A percentile compares a stretch with the other conserved stretches of the same genome.
These are phyloP conservation scores for Pseudocercospora musae DNA, from an alignment of 2,329 filamentous ascomycete genomes.

Conservation along the genomic window DNA sequence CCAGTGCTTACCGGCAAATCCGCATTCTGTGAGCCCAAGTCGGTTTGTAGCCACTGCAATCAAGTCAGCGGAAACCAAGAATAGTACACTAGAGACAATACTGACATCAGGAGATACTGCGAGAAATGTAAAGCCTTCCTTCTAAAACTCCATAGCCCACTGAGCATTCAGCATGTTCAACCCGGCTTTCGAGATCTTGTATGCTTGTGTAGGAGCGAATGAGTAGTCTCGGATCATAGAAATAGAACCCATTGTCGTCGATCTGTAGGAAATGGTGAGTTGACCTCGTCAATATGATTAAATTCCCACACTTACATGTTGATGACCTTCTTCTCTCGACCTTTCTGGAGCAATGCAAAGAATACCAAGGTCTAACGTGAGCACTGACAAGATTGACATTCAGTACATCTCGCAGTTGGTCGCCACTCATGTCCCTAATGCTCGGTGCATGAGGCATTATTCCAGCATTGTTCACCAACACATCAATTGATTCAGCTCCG, in stretches of 20 bases:
- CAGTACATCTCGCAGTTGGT: constrained; percentile 4
- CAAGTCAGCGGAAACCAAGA: neutral
- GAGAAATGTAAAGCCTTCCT: constrained; percentile 45
- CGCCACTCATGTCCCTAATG: constrained; percentile 3
- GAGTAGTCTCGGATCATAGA: constrained; percentile 25
- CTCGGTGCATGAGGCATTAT: neutral
- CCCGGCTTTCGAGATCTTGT: constrained; percentile 49
- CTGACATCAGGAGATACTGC: constrained; percentile 47
- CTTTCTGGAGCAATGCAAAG: constrained; percentile 38
- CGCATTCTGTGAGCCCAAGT: constrained; percentile 41
- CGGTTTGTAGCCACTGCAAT: constrained; percentile 46
- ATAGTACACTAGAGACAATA: neutral
- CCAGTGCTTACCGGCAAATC: constrained; percentile 44
- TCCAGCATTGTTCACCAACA: constrained; percentile 17
- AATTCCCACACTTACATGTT: constrained; percentile 38
- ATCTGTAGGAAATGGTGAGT: constrained; percentile 27
- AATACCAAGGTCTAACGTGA: constrained; percentile 41
- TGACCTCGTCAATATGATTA: neutral
- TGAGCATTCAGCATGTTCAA: constrained; percentile 49
- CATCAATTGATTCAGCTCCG: constrained; percentile 7
- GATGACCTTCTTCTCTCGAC: constrained; percentile 43
- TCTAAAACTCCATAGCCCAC: constrained; percentile 38
- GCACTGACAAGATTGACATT: constrained; percentile 40
- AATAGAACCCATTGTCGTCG: constrained; percentile 45
- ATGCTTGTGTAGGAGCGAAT: constrained; percentile 34